A percentile compares a stretch with the other conserved stretches of the same genome.
Conservation (phyloP, 306 rosid genomes). For the Citrullus amarus region DNA sequence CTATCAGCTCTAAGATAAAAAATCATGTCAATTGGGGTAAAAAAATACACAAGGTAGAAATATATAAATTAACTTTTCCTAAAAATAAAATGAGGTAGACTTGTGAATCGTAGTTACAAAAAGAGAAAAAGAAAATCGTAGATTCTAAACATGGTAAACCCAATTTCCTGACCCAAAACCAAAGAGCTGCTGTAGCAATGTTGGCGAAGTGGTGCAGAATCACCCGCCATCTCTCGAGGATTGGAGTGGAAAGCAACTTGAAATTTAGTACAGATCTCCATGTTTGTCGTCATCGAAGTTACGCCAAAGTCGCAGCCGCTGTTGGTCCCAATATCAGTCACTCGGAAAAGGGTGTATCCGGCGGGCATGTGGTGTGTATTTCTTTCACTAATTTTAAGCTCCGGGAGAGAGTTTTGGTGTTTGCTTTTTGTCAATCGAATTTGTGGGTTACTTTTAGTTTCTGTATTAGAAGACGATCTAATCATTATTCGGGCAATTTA, state of each 20-base stretch:
- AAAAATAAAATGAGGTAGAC: too few species aligned
- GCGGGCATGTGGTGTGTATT: conserved; percentile 25
- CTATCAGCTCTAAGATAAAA: too few species aligned
- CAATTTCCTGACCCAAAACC: background rate
- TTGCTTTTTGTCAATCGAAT: background rate
- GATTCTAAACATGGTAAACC: background rate
- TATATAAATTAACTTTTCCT: too few species aligned
- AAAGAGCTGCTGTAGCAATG: conserved; percentile 24
- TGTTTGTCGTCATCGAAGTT: conserved; percentile 25
- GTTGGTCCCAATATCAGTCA: conserved; percentile 20
- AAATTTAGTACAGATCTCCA: conserved; percentile 16
- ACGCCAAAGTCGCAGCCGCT: conserved; percentile 45
- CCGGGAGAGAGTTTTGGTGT: background rate
- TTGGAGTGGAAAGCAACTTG: conserved; percentile 25
- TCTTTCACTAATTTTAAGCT: background rate
- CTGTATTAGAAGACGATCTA: background rate
- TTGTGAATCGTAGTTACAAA: too few species aligned
- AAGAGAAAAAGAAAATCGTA: background rate
- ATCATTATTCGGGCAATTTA: background rate
- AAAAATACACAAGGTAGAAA: too few species aligned
- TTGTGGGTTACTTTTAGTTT: background rate
- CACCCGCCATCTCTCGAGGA: conserved; percentile 30
- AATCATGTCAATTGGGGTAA: too few species aligned
- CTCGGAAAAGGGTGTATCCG: conserved; percentile 17
- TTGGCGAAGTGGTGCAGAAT: conserved; percentile 47